Evolutionary conservation across 164 flowering plant species (phyloP).

Genomic region (Stephania yunnanensis): DNA sequence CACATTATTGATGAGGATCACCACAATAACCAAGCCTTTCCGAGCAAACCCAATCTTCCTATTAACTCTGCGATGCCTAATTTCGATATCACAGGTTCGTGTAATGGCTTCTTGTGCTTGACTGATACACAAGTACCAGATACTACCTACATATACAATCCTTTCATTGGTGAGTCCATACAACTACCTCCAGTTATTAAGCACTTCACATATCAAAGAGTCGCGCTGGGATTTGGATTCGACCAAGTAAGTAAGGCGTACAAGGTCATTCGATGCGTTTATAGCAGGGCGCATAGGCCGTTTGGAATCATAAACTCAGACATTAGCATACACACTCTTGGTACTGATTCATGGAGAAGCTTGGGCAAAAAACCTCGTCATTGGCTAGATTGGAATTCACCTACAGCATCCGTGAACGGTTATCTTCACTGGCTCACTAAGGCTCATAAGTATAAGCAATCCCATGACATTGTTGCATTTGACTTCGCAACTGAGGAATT

Average conservation of each 20-base stretch:
- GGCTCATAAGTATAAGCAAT: background rate
- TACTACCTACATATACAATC: slow-evolving; percentile 28
- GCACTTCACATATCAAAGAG: slow-evolving; percentile 18
- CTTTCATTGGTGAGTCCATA: slow-evolving; percentile 27
- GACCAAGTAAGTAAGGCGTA: slow-evolving; percentile 24
- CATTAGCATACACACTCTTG: background rate
- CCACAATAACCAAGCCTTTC: background rate
- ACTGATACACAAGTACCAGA: slow-evolving; percentile 23
- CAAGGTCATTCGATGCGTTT: slow-evolving; percentile 25
- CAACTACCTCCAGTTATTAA: slow-evolving; percentile 24
- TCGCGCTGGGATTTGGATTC: slow-evolving; percentile 36
- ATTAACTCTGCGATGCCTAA: background rate
- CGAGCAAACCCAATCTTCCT: background rate
- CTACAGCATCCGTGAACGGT: slow-evolving; percentile 25
- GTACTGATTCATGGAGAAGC: slow-evolving; percentile 27
- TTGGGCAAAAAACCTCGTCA: slow-evolving; percentile 19
- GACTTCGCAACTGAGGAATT: slow-evolving; percentile 30
- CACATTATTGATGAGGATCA: background rate
- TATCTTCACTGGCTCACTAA: slow-evolving; percentile 31
- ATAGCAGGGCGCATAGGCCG: background rate
- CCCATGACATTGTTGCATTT: slow-evolving; percentile 18
- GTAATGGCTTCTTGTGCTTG: slow-evolving; percentile 7
- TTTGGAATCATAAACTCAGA: background rate
- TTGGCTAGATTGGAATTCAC: slow-evolving; percentile 16
- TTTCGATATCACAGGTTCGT: background rate